phyloP scores from a whole-genome alignment of 208 protist species.

The Trypanosoma lewisi region DNA sequence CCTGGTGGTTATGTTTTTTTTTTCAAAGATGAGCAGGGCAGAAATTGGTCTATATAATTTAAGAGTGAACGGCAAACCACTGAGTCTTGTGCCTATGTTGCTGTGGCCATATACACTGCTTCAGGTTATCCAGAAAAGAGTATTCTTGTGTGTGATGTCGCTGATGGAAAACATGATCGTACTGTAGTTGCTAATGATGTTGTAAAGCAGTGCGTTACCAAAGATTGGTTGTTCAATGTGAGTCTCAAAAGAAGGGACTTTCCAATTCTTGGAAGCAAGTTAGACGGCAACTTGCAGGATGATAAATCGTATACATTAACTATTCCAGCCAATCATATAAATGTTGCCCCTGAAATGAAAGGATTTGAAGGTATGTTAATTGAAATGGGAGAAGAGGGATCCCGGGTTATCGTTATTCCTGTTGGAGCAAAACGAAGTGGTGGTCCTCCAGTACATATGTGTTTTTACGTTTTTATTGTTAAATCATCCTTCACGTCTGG shows the following conservation, averaged over 20 bases:
- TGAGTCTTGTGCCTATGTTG: constrained; percentile 56
- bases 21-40: constrained; percentile 68
- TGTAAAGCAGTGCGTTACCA: constrained; percentile 52
- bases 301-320: constrained; percentile 41
- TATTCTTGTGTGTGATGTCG: constrained; percentile 55
- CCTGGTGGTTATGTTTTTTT: constrained; percentile 47
- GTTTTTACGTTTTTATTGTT: constrained; percentile 52
- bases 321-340: constrained; percentile 61
- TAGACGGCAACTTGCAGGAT: constrained; percentile 44
- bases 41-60: constrained; percentile 68
- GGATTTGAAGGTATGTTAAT: constrained; percentile 80
- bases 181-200: constrained; percentile 57
- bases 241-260: constrained; percentile 23
- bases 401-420: constrained; percentile 63
- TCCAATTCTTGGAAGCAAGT: constrained; percentile 61
- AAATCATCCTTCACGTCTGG: constrained; percentile 32
- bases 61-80: constrained; percentile 35
- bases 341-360: constrained; percentile 54
- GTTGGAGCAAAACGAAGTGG: constrained; percentile 37
- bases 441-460: constrained; percentile 61
- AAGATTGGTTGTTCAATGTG: constrained; percentile 60
- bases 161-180: constrained; percentile 37
- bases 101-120: constrained; percentile 68
- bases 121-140: constrained; percentile 53
- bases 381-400: constrained; percentile 60